Conservation (phyloP, 176 grass and related monocot genomes). For the Triticum dicoccoides region DNA sequence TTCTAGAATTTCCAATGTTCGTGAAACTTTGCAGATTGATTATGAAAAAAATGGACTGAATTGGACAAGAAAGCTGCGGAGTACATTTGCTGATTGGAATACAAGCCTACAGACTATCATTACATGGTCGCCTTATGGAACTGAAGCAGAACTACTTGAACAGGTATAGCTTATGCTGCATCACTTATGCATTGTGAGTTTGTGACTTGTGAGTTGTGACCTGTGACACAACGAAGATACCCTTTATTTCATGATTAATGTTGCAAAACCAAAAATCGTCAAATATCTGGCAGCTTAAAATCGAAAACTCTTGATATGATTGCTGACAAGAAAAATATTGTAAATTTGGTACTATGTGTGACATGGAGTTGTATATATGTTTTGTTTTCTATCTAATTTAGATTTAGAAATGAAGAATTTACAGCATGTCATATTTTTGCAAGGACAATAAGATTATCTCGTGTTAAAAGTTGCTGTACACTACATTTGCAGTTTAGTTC, state of each 20-base stretch:
- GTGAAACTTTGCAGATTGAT: constrained; percentile 65
- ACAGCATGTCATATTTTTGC: not conserved
- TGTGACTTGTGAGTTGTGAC: not conserved
- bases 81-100: constrained; percentile 65
- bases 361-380: not conserved
- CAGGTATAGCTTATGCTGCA: constrained; percentile 52
- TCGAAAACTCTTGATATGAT: constrained; percentile 8
- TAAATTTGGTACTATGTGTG: not conserved
- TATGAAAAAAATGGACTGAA: constrained; percentile 70
- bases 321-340: not conserved
- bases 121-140: constrained; percentile 89
- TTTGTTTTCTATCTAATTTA: not conserved
- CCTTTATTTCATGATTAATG: not conserved
- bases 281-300: constrained; percentile 8
- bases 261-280: not conserved
- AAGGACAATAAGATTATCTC: constrained; percentile 23
- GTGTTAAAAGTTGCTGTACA: constrained; percentile 21
- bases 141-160: constrained; percentile 83
- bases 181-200: not conserved
- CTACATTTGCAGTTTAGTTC: constrained; percentile 67
- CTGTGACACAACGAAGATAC: not conserved
- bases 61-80: constrained; percentile 64
- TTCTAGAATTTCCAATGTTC: constrained; percentile 19
- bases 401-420: not conserved
- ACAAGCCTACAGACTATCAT: constrained; percentile 68